phyloP scores from a whole-genome alignment of 2,329 filamentous ascomycete species.

The Alternaria burnsii region DNA sequence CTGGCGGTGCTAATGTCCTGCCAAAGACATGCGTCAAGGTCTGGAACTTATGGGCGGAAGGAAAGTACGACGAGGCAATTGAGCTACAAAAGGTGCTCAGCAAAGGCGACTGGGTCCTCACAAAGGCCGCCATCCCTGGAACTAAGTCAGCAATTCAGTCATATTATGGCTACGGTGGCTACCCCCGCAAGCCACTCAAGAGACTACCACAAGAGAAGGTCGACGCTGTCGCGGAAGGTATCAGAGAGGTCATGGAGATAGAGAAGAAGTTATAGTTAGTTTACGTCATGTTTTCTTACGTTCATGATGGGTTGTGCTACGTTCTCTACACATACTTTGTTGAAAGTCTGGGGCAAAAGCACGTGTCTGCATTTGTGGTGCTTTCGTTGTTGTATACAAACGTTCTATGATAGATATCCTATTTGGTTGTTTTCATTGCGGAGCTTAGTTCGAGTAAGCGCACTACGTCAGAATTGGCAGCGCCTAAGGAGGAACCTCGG shows the following conservation, averaged over 20 bases:
- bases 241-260: slow-evolving; percentile 70
- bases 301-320: slow-evolving; percentile 7
- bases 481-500: background rate
- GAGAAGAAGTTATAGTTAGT: slow-evolving; percentile 58
- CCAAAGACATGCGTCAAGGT: slow-evolving; percentile 82
- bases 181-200: slow-evolving; percentile 76
- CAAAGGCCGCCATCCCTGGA: slow-evolving; percentile 83
- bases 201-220: slow-evolving; percentile 67
- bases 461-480: background rate
- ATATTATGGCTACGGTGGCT: slow-evolving; percentile 83
- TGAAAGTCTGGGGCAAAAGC: slow-evolving; percentile 13
- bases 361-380: slow-evolving; percentile 23
- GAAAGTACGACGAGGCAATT: slow-evolving; percentile 77
- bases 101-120: slow-evolving; percentile 82
- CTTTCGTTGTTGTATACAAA: slow-evolving; percentile 27
- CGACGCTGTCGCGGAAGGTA: slow-evolving; percentile 52
- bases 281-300: slow-evolving; percentile 1
- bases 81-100: slow-evolving; percentile 79
- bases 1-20: slow-evolving; percentile 84
- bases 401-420: slow-evolving; percentile 20
- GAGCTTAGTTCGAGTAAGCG: background rate
- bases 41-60: slow-evolving; percentile 77
- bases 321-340: slow-evolving; percentile 7
- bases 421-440: slow-evolving; percentile 1
- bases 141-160: slow-evolving; percentile 84